A percentile compares a stretch with the other conserved stretches of the same genome.
Conservation (phyloP, 345 rosid species). For the Nephelium lappaceum region DNA sequence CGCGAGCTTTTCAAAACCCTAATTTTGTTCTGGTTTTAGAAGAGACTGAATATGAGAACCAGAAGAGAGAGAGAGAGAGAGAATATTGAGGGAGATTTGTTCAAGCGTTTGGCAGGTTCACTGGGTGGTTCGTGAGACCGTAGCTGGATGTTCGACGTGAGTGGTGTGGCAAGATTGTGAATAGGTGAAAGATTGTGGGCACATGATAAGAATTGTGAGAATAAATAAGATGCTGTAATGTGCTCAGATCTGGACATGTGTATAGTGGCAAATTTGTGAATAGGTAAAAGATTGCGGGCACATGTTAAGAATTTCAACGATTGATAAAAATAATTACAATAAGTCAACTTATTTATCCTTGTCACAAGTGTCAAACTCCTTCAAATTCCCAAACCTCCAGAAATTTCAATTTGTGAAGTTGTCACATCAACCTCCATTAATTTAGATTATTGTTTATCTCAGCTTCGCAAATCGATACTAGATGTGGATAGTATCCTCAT, state of each 20-base stretch:
- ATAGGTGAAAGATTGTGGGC: neutral
- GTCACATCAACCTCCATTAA: too few species aligned
- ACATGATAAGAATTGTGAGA: too few species aligned
- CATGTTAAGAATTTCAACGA: too few species aligned
- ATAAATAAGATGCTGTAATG: too few species aligned
- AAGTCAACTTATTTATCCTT: too few species aligned
- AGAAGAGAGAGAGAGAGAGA: neutral
- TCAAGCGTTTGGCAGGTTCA: neutral
- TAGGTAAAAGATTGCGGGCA: neutral
- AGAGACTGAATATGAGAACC: neutral
- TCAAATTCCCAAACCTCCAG: too few species aligned
- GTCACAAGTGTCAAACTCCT: too few species aligned
- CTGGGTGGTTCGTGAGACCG: neutral
- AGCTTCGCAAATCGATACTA: too few species aligned
- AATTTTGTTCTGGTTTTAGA: slow-evolving; percentile 9
- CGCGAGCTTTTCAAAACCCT: slow-evolving; percentile 43
- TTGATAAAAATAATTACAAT: too few species aligned
- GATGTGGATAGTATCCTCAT: too few species aligned
- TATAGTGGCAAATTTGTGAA: neutral
- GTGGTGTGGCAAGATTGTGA: neutral
- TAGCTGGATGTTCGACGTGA: neutral
- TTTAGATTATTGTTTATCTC: too few species aligned
- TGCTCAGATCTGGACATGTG: slow-evolving; percentile 3
- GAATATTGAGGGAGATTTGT: neutral
- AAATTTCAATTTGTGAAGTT: too few species aligned